Percentiles rank a stretch among this genome's conserved stretches.
Conservation (phyloP, 140 eudicot genomes). For the Oenanthe javanica region DNA sequence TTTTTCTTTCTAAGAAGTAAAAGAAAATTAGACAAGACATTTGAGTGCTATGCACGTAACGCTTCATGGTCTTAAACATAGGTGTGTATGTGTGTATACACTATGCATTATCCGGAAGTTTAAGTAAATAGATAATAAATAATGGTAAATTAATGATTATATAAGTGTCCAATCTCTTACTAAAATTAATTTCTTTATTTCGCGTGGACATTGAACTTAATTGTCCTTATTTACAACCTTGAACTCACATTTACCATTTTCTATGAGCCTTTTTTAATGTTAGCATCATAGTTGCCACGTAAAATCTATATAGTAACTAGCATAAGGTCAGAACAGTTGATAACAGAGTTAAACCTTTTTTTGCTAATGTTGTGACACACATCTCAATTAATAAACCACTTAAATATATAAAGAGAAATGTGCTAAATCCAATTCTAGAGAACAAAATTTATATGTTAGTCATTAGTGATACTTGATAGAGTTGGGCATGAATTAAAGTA, state of each 20-base stretch:
- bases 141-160: not conserved
- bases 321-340: not conserved
- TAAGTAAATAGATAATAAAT: not conserved
- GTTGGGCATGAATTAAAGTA: no score
- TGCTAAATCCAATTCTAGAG: not conserved
- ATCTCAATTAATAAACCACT: not conserved
- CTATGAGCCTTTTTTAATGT: no score
- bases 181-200: not conserved
- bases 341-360: not conserved
- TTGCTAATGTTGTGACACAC: not conserved
- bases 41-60: not conserved
- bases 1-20: not conserved
- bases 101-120: not conserved
- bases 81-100: not conserved
- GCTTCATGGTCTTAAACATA: not conserved
- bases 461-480: no score
- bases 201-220: not conserved
- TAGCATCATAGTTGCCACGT: not conserved
- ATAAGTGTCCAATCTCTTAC: not conserved
- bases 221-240: not conserved
- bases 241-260: not conserved
- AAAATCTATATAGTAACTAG: not conserved
- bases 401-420: not conserved
- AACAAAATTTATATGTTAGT: constrained; percentile 3
- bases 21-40: not conserved